Base-by-base conservation (phyloP, 345 rosid species). In the Euclidium syriacum region DNA sequence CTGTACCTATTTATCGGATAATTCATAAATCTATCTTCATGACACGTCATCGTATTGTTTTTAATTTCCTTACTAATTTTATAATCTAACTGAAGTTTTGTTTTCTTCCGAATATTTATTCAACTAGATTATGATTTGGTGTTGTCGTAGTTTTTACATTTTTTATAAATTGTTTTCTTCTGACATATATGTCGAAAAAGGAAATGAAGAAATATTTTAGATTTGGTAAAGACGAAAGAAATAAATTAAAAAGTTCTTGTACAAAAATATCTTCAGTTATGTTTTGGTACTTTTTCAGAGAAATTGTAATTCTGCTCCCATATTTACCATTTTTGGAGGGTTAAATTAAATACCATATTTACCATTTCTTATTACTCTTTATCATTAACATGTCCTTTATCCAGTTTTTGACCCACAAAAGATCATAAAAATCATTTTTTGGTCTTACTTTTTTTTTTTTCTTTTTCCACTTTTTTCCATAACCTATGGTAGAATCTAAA, bases 41-140 rank as follows among this genome's bases (percentile, higher is more conserved):
- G 54, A 41, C 75, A 64, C 65, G 65, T 64, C 65, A 71, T 50
- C 18, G 1, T 40, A n/a, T 34, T 71, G 26, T 39, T 47, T 36
- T 39, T 70, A 53, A 18, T 36, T 36, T 52, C 32, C 1, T 60
- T 42, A 1, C 15, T 35, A 34, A 27, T 34, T 34, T 22, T 10
- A 10, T 10, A 18, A 5, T 27, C 14, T 12, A 10, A 11, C 12
- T 44, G 15, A 19, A n/a, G n/a, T 3, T 30, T 44, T 49, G 6
- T 29, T 17, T 34, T 20, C 1, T 22, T 27, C 15, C 4, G 0
- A 26, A 25, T 35, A 3, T 34, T 22, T 12, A 17, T 43, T 4
- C 24, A 9, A 22, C 69, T 42, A 10, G 11, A 10, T 40, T 50
- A 18, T 30, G 38, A 40, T 41, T 59, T 51, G 24, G 14, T 23